Percentiles rank a stretch among this genome's conserved stretches.
Evolutionary conservation across 2,329 filamentous ascomycete genomes (phyloP).

Genomic region (Paracorniculantispora psalliotae): DNA sequence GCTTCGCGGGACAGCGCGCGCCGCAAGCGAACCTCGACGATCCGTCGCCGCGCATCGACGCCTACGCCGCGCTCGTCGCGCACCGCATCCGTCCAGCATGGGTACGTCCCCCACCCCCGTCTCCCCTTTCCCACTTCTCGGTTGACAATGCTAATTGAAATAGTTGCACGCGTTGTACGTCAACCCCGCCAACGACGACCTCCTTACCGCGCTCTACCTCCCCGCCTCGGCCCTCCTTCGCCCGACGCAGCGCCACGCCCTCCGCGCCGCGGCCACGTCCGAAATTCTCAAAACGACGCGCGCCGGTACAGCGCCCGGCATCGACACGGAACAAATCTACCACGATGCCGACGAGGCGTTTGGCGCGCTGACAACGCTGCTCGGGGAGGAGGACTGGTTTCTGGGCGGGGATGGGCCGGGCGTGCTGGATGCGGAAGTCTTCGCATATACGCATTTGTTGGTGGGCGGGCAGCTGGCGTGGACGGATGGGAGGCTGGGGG

Average conservation of each 20-base stretch:
- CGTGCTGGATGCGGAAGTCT: constrained; percentile 82
- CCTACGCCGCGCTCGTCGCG: constrained; percentile 74
- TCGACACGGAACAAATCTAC: constrained; percentile 36
- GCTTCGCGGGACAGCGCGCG: constrained; percentile 56
- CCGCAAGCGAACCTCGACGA: constrained; percentile 35
- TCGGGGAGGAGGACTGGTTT: constrained; percentile 43
- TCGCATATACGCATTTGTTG: constrained; percentile 82
- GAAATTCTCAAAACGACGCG: constrained; percentile 64
- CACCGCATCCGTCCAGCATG: constrained; percentile 78
- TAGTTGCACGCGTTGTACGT: constrained; percentile 81
- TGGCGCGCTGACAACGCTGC: constrained; percentile 38
- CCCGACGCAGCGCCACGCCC: constrained; percentile 56
- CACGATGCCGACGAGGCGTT: constrained; percentile 41
- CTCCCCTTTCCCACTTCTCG: neutral
- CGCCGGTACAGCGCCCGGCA: constrained; percentile 23
- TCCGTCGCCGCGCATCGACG: constrained; percentile 57
- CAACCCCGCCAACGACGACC: constrained; percentile 58
- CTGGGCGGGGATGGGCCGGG: constrained; percentile 51
- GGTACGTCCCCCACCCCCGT: constrained; percentile 43
- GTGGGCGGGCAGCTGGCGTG: constrained; percentile 60
- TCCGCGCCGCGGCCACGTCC: constrained; percentile 66
- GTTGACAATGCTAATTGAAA: neutral
- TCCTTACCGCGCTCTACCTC: constrained; percentile 71
- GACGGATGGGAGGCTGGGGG: constrained; percentile 56
- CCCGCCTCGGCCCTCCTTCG: constrained; percentile 60